These are phyloP conservation scores for Aquilaria malaccensis DNA, from an alignment of 345 rosid species.

Conservation along the genomic window DNA sequence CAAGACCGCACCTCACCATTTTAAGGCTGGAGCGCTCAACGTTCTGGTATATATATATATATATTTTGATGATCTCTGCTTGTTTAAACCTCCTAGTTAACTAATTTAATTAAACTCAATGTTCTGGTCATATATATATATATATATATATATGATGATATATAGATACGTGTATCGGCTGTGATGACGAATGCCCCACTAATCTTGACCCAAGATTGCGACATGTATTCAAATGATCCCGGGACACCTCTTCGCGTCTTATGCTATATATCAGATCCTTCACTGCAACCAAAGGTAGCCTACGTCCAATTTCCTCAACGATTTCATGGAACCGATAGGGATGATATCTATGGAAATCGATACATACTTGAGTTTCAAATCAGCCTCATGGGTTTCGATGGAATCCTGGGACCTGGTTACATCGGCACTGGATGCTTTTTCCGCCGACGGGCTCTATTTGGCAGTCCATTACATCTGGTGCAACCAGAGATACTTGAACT, in stretches of 20 bases:
- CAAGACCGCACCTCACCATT: constrained; percentile 44
- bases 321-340: constrained; percentile 36
- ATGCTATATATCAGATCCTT: constrained; percentile 47
- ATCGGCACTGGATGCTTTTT: constrained; percentile 66
- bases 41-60: constrained; percentile 30
- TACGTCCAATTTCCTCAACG: constrained; percentile 70
- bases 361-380: constrained; percentile 27
- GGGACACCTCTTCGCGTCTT: constrained; percentile 34
- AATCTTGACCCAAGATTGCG: constrained; percentile 70
- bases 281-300: constrained; percentile 14
- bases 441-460: constrained; percentile 44
- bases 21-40: constrained; percentile 87
- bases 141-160: constrained; percentile 29
- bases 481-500: constrained; percentile 31
- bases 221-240: constrained; percentile 74
- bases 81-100: too few relatives aligned
- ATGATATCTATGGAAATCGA: constrained; percentile 48
- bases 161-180: constrained; percentile 67
- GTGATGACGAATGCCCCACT: constrained; percentile 62
- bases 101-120: neutral
- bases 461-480: constrained; percentile 26
- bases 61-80: too few relatives aligned
- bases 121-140: neutral
- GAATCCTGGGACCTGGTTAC: constrained; percentile 31
- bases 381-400: constrained; percentile 39